phyloP scores from a whole-genome alignment of 1,284 basidiomycete genomes.

The Austroboletus niveus region DNA sequence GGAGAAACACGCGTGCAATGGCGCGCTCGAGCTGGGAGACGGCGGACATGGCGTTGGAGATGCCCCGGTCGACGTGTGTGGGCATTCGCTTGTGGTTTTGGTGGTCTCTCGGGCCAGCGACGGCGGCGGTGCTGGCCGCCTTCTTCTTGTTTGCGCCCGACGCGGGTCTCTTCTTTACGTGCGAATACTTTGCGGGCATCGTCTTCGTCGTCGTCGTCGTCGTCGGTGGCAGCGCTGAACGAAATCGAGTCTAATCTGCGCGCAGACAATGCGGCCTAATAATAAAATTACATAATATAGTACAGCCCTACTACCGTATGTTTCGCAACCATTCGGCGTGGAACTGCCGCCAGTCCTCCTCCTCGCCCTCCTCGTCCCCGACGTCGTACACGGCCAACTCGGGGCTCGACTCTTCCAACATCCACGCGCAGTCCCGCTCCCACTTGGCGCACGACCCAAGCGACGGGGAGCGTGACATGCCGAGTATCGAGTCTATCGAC shows the following conservation, averaged over 20 bases:
- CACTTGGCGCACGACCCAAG: neutral
- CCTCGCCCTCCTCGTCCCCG: conserved; percentile 9
- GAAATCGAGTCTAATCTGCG: conserved; percentile 12
- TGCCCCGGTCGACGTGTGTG: conserved; percentile 49
- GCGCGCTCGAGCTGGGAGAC: conserved; percentile 61
- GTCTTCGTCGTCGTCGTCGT: conserved; percentile 1
- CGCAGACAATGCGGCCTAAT: conserved; percentile 15
- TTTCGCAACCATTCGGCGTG: conserved; percentile 26
- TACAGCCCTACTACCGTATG: conserved; percentile 8
- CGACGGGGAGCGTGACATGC: conserved; percentile 6
- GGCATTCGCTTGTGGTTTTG: conserved; percentile 39
- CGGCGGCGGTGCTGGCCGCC: conserved; percentile 22
- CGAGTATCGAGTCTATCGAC: conserved; percentile 11
- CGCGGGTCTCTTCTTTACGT: conserved; percentile 60
- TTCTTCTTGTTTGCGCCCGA: conserved; percentile 41
- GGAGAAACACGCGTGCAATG: conserved; percentile 59
- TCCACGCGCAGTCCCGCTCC: conserved; percentile 26
- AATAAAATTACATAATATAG: conserved; percentile 24
- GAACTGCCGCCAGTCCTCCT: conserved; percentile 29
- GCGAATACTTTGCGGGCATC: conserved; percentile 70
- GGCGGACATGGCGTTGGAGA: conserved; percentile 52
- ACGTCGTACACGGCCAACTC: conserved; percentile 11
- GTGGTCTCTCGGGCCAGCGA: conserved; percentile 19
- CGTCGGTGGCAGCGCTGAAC: neutral
- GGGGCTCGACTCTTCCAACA: conserved; percentile 28